Evolutionary conservation across 306 rosid genomes (phyloP), one percentile per base, ranked within the genome.

Genomic region (Prunus campanulata): DNA sequence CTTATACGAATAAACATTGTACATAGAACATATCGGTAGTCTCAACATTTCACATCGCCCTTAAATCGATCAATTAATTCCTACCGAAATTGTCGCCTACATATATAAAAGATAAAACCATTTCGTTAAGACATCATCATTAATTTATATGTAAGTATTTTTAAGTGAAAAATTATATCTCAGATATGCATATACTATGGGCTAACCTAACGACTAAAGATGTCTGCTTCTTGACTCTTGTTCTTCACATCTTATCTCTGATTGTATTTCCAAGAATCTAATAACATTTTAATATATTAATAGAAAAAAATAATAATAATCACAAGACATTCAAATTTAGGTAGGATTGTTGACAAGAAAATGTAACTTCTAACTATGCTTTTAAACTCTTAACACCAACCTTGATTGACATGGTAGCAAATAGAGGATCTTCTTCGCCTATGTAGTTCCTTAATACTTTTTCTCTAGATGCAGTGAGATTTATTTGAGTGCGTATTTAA

Each of bases 221-320:
- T 74, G 70, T 16, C 30, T 15, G 4, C 10, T 42, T 42, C 11
- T 60, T 14, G 19, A 55, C n/a, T 62, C 22, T 75, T 65, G 39
- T 75, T 61, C 42, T 51, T 69, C 60, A 48, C 64, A 14, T 32
- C 72, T 22, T n/a, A 9, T 65, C 30, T 25, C 51, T 4, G 14
- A 10, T 62, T 75, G 35, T 24, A 50, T n/a, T 64, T 75, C 44
- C 42, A 12, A 75, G 59, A 64, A 62, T 62, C n/a, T 10, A 64
- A 10, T 8, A 7, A 32, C n/a, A 9, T 8, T 35, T 18, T 32
- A 32, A 3, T 35, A 19, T 62, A 62, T 25, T 62, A 6, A 29
- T 62, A 39, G 44, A 25, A 14, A 27, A 14, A n/a, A 0, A 3
- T 25, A 8, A 74, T 11, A 8, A 56, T 56, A 39, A 39, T 39